Conservation (phyloP, 768 basidiomycete species). For the Podaxis pistillaris region DNA sequence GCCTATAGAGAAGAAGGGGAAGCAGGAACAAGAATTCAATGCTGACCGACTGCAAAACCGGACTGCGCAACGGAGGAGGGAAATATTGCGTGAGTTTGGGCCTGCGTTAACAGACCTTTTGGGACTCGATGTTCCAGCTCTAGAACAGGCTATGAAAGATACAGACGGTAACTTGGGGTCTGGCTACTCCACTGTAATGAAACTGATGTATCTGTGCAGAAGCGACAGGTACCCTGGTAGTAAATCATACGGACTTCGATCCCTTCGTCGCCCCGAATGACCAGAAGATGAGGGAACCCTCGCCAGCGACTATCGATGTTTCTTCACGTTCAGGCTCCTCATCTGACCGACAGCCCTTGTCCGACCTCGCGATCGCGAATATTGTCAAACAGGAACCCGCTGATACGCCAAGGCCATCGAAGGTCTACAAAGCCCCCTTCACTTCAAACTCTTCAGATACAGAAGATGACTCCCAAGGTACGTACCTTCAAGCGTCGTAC, state of each 20-base stretch:
- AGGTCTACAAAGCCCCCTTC: neutral
- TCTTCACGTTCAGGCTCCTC: neutral
- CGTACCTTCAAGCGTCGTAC: neutral
- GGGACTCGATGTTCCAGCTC: slow-evolving; percentile 38
- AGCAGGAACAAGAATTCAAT: neutral
- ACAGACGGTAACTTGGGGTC: neutral
- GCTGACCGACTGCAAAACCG: slow-evolving; percentile 12
- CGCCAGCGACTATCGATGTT: neutral
- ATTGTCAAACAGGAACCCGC: neutral
- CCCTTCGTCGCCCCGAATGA: neutral
- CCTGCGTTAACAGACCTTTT: slow-evolving; percentile 17
- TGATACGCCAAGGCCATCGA: neutral
- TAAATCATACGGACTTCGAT: neutral
- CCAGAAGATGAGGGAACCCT: neutral
- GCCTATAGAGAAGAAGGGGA: slow-evolving; percentile 15
- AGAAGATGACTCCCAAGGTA: slow-evolving; percentile 21
- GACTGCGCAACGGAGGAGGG: slow-evolving; percentile 6
- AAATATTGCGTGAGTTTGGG: slow-evolving; percentile 13
- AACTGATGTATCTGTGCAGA: neutral
- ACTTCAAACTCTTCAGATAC: slow-evolving; percentile 20
- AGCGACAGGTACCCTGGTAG: neutral
- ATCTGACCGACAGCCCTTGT: neutral
- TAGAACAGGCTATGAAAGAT: slow-evolving; percentile 15
- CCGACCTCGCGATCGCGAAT: neutral
- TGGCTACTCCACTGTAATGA: neutral